These are phyloP conservation scores for Thelonectria blattea DNA, from an alignment of 2,329 filamentous ascomycete genomes.

Conservation along the genomic window DNA sequence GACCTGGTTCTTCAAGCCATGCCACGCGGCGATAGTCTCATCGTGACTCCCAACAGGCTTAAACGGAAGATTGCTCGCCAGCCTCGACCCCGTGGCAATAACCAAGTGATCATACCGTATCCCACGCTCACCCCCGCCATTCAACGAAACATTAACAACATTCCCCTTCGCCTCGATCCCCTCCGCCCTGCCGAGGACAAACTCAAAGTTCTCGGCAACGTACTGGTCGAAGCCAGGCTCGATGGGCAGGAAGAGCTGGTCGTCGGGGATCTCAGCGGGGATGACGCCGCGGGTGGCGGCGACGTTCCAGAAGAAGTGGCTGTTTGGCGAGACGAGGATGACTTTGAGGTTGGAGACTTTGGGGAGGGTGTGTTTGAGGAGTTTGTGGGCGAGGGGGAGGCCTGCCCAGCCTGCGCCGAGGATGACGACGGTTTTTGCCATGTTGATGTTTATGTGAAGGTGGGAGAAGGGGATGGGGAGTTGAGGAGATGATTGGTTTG, in stretches of 20 bases:
- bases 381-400: constrained; percentile 56
- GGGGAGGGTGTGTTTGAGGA: constrained; percentile 55
- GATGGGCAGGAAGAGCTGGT: constrained; percentile 55
- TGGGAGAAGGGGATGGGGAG: background rate
- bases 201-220: constrained; percentile 51
- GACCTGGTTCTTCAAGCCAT: constrained; percentile 37
- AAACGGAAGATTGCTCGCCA: constrained; percentile 50
- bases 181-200: constrained; percentile 55
- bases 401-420: constrained; percentile 60
- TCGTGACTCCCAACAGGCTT: constrained; percentile 55
- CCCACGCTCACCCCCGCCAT: constrained; percentile 39
- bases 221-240: constrained; percentile 53
- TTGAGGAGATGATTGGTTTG: background rate
- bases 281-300: constrained; percentile 61
- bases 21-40: constrained; percentile 46
- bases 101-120: constrained; percentile 59
- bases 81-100: constrained; percentile 59
- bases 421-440: constrained; percentile 58
- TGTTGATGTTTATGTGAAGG: constrained; percentile 31
- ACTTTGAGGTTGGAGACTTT: constrained; percentile 54
- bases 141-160: constrained; percentile 45
- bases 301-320: constrained; percentile 62
- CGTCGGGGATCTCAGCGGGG: constrained; percentile 53
- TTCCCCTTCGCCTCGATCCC: constrained; percentile 42
- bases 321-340: constrained; percentile 59